These are phyloP conservation scores for Grammothele lineata DNA, from an alignment of 768 basidiomycete species.

Conservation along the genomic window DNA sequence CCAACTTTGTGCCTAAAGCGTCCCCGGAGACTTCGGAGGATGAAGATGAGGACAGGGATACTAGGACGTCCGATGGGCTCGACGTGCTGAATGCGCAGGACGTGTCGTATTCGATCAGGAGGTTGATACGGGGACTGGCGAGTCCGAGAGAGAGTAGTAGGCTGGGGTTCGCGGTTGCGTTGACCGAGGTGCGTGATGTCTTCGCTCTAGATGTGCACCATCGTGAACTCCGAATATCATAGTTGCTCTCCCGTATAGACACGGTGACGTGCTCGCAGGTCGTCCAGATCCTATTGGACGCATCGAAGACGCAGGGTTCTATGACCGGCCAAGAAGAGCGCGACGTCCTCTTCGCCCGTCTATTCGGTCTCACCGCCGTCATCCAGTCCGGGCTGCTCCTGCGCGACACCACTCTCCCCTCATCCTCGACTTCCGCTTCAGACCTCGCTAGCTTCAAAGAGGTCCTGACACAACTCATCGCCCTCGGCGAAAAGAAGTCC, in stretches of 20 bases:
- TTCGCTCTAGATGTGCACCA: no score
- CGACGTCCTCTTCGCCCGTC: conserved; percentile 85
- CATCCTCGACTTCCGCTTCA: conserved; percentile 50
- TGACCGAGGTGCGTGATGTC: conserved; percentile 70
- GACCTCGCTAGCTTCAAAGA: conserved; percentile 55
- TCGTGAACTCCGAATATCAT: background rate
- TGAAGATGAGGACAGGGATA: conserved; percentile 38
- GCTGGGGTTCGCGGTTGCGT: conserved; percentile 91
- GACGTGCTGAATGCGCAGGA: conserved; percentile 81
- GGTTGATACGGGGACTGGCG: conserved; percentile 83
- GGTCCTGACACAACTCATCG: conserved; percentile 55
- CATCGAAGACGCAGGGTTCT: conserved; percentile 66
- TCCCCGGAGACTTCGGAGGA: conserved; percentile 27
- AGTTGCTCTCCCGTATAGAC: conserved; percentile 77
- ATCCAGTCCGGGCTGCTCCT: conserved; percentile 82
- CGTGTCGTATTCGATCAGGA: conserved; percentile 86
- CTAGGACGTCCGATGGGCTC: conserved; percentile 45
- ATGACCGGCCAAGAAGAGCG: conserved; percentile 91
- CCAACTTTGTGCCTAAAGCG: conserved; percentile 51
- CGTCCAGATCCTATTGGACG: conserved; percentile 65
- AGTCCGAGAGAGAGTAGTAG: conserved; percentile 92
- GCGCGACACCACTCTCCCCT: conserved; percentile 51
- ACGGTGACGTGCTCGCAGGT: conserved; percentile 79
- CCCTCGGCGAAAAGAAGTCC: conserved; percentile 76
- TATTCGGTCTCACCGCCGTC: conserved; percentile 86